Evolutionary conservation across 352 stramenopile species (phyloP), one percentile per base, ranked within the genome.

Genomic region (Aphanomyces cochlioides): DNA sequence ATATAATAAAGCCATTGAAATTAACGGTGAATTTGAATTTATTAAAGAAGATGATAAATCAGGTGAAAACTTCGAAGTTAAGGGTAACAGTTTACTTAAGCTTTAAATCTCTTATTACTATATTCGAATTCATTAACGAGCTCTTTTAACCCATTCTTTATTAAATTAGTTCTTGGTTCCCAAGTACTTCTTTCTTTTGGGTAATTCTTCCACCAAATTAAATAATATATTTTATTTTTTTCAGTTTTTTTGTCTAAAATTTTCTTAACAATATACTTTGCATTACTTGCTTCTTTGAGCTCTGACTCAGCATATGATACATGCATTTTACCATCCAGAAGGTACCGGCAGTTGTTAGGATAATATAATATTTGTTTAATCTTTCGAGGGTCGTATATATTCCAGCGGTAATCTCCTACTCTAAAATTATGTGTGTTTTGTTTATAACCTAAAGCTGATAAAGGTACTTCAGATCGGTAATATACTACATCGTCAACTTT

Each of bases 371-470:
- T 48, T 61, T 61, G 13, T n/a, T n/a, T 19, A n/a, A 53, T 2
- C 2, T 53, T 53, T 53, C 45, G 13, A 53, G 45, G 45, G 2
- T 53, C 45, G 2, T 53, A 53, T 2, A 53, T n/a, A 19, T 53
- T 53, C 1, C 1, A 71, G 1, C 21, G 0, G 12, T 47, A 68
- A 19, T 71, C 65, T 41, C 65, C 65, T 2, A 47, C 47, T 4
- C 65, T 66, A 71, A 67, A 67, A 28, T 12, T 43, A 43, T 17
- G 17, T 43, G 65, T 71, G 48, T 15, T 12, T 60, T 71, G 65
- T 38, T 71, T 71, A n/a, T 71, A 53, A 38, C 65, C 65, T 67
- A 71, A 71, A 58, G 65, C 65, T 21, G 15, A 64, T 66, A 13
- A 13, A 17, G 65, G 65, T 47, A 21, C 1, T 37, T 68, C 53